Conservation (phyloP, 2,329 filamentous ascomycete species). For the Beauveria caledonica region DNA sequence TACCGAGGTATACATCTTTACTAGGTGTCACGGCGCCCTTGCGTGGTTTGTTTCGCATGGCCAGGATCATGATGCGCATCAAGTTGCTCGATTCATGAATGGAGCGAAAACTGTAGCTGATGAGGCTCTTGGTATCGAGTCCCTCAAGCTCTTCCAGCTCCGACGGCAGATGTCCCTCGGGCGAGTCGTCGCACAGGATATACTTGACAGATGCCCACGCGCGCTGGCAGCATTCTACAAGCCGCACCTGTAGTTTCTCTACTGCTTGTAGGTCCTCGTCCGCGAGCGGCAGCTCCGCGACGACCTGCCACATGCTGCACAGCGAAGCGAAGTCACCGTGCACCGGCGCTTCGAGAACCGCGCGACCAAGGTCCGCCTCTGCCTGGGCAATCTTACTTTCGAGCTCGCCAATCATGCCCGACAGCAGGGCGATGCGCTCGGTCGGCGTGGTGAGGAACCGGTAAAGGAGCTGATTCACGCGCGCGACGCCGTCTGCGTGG, state of each 20-base stretch:
- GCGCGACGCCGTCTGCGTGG: conserved; percentile 84
- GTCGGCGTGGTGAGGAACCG: conserved; percentile 40
- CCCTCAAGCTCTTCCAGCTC: conserved; percentile 65
- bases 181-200: conserved; percentile 86
- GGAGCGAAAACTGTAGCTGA: conserved; percentile 92
- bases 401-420: conserved; percentile 50
- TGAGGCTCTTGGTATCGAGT: conserved; percentile 74
- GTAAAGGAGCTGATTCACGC: conserved; percentile 63
- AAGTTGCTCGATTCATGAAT: conserved; percentile 88
- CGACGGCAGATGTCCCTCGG: conserved; percentile 76
- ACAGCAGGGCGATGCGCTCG: conserved; percentile 42
- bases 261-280: conserved; percentile 28
- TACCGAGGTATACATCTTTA: conserved; percentile 48
- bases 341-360: conserved; percentile 57
- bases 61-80: conserved; percentile 53
- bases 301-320: conserved; percentile 46
- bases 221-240: conserved; percentile 53
- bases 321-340: conserved; percentile 64
- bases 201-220: conserved; percentile 71
- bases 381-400: conserved; percentile 58
- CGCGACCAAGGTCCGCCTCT: conserved; percentile 54
- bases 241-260: conserved; percentile 39
- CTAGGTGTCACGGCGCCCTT: conserved; percentile 39
- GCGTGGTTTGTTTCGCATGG: conserved; percentile 39
- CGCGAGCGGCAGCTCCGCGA: conserved; percentile 33